Conservation (phyloP, 306 rosid genomes). For the Pyrus communis region DNA sequence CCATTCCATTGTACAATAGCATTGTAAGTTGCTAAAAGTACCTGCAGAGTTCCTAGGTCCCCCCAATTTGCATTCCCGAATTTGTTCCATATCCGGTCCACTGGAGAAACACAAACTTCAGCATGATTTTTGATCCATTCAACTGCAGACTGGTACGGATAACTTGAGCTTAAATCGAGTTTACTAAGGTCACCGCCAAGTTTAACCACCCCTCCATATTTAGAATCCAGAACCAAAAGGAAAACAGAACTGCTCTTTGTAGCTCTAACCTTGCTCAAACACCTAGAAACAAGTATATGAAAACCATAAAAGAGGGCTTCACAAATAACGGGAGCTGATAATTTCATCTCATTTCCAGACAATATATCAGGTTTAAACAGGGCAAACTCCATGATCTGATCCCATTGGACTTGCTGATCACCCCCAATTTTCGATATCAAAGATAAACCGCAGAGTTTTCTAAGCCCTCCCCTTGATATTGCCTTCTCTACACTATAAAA, state of each 20-base stretch:
- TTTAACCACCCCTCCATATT: conserved; percentile 65
- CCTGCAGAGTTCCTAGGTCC: conserved; percentile 74
- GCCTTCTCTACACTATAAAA: conserved; percentile 71
- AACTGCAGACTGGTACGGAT: conserved; percentile 60
- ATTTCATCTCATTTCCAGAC: conserved; percentile 40
- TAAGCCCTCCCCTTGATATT: conserved; percentile 64
- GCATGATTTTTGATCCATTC: conserved; percentile 72
- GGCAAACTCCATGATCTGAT: conserved; percentile 66
- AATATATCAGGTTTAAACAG: conserved; percentile 58
- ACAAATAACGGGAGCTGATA: conserved; percentile 51
- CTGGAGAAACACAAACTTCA: conserved; percentile 58
- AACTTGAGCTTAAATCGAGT: conserved; percentile 59
- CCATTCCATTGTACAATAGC: conserved; percentile 83
- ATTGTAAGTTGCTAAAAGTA: conserved; percentile 76
- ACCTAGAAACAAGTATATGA: conserved; percentile 73
- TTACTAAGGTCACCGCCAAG: conserved; percentile 73
- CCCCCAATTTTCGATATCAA: conserved; percentile 51
- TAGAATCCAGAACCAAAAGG: conserved; percentile 67
- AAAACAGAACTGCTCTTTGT: conserved; percentile 55
- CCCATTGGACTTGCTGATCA: conserved; percentile 62
- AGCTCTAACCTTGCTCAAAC: conserved; percentile 56
- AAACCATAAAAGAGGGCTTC: conserved; percentile 90
- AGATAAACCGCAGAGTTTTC: conserved; percentile 66
- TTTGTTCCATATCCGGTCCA: conserved; percentile 77
- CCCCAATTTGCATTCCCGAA: conserved; percentile 90